Evolutionary conservation across 1,284 basidiomycete genomes (phyloP).

Genomic region (Thecaphora thlaspeos): DNA sequence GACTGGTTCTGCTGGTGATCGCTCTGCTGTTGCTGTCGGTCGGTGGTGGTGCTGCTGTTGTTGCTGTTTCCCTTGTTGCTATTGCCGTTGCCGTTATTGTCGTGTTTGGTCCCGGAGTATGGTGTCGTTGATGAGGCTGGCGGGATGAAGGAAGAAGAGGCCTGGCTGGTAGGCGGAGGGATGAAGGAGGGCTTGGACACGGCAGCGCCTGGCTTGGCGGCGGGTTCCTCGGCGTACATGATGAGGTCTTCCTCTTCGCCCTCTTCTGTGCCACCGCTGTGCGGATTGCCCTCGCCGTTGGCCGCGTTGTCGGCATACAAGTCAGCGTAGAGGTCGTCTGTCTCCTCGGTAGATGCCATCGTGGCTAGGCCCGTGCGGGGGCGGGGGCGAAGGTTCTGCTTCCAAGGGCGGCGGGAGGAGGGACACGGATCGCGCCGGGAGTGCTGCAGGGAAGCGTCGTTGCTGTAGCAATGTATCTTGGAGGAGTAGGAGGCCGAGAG

Average conservation of each 20-base stretch:
- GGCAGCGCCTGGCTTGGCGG: not conserved
- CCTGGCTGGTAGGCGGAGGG: constrained; percentile 11
- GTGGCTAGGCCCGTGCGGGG: not conserved
- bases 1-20: not conserved
- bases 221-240: constrained; percentile 20
- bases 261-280: constrained; percentile 9
- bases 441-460: too few species aligned
- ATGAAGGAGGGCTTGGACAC: constrained; percentile 30
- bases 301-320: constrained; percentile 35
- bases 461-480: too few species aligned
- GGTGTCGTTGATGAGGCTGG: not conserved
- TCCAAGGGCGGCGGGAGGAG: too few species aligned
- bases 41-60: not conserved
- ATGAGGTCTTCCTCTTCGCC: constrained; percentile 30
- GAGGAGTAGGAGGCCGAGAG: too few species aligned
- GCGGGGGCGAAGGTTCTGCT: too few species aligned
- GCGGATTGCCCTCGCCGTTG: constrained; percentile 20
- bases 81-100: too few species aligned
- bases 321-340: constrained; percentile 49
- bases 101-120: too few species aligned
- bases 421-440: too few species aligned
- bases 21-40: not conserved
- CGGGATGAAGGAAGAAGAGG: not conserved
- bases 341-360: constrained; percentile 39
- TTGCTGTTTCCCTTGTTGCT: constrained; percentile 14